Evolutionary conservation across 495 filamentous ascomycete genomes (phyloP).

Genomic region (Aspergillus cavernicola): DNA sequence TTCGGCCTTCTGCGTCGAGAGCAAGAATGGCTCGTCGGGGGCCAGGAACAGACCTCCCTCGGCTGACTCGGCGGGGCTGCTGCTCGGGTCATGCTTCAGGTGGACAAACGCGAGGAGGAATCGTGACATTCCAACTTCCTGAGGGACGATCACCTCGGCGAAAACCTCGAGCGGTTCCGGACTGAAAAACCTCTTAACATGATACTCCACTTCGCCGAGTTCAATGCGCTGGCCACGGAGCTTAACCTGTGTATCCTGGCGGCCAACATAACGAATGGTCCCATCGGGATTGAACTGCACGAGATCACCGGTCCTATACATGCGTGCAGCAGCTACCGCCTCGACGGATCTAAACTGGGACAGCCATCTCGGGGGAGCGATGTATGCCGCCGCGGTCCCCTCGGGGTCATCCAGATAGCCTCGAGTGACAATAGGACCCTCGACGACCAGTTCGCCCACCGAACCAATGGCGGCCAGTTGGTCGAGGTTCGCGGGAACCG

Average conservation of each 20-base stretch:
- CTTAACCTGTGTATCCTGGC: slow-evolving; percentile 29
- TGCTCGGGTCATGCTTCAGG: too few relatives aligned
- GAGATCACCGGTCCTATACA: slow-evolving; percentile 28
- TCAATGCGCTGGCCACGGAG: slow-evolving; percentile 16
- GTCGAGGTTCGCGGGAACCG: background rate
- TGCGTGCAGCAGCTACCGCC: too few relatives aligned
- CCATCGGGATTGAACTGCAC: slow-evolving; percentile 30
- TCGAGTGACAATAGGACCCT: slow-evolving; percentile 29
- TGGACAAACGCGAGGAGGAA: too few relatives aligned
- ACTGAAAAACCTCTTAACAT: too few relatives aligned
- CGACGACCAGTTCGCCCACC: slow-evolving; percentile 44
- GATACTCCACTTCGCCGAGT: slow-evolving; percentile 37
- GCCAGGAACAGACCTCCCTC: too few relatives aligned
- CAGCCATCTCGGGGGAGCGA: slow-evolving; percentile 15
- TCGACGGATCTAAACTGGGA: background rate
- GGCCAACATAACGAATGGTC: slow-evolving; percentile 34
- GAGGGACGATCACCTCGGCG: too few relatives aligned
- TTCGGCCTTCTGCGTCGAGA: too few relatives aligned
- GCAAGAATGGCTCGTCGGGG: too few relatives aligned
- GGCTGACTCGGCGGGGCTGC: too few relatives aligned
- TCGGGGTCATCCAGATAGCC: slow-evolving; percentile 19
- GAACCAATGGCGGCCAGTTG: slow-evolving; percentile 35
- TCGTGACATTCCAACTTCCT: too few relatives aligned
- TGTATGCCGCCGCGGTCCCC: slow-evolving; percentile 17
- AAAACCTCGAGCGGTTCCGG: too few relatives aligned